Evolutionary conservation across 179 eudicot species (phyloP).

Genomic region (Beta macrorhiza): DNA sequence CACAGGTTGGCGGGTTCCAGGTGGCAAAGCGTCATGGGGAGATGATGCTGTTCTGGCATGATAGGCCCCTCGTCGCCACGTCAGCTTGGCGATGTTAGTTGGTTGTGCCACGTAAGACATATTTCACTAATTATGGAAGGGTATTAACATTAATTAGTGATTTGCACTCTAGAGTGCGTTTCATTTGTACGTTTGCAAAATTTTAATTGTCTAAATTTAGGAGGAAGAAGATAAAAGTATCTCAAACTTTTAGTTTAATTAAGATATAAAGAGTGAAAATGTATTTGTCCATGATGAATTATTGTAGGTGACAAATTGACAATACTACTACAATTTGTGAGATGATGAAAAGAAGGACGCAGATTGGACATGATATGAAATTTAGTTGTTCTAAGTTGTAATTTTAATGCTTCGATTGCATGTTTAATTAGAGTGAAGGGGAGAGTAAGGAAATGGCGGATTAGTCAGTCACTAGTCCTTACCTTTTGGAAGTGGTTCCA

Average conservation of each 20-base stretch:
- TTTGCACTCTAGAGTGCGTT: not conserved
- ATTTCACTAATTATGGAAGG: not conserved
- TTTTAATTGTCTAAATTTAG: conserved; percentile 10
- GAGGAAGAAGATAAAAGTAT: not conserved
- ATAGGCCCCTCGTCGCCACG: conserved; percentile 67
- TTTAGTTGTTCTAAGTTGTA: not conserved
- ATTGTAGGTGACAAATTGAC: not conserved
- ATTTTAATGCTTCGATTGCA: not conserved
- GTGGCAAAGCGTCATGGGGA: conserved; percentile 85
- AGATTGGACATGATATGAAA: not conserved
- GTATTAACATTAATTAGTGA: not conserved
- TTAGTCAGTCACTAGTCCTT: not conserved
- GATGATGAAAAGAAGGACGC: not conserved
- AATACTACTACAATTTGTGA: not conserved
- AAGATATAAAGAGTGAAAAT: not conserved
- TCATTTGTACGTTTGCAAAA: conserved; percentile 1
- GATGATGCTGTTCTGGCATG: conserved; percentile 96
- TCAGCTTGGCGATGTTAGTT: conserved; percentile 83
- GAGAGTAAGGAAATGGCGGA: not conserved
- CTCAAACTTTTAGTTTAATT: not conserved
- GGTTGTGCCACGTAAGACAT: conserved; percentile 9
- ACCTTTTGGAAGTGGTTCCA: not conserved
- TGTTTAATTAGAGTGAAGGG: not conserved
- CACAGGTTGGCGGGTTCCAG: conserved; percentile 80
- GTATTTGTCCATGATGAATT: not conserved